Evolutionary conservation across 2,329 filamentous ascomycete species (phyloP), one percentile per base, ranked within the genome.

Genomic region (Karstenula rhodostoma): DNA sequence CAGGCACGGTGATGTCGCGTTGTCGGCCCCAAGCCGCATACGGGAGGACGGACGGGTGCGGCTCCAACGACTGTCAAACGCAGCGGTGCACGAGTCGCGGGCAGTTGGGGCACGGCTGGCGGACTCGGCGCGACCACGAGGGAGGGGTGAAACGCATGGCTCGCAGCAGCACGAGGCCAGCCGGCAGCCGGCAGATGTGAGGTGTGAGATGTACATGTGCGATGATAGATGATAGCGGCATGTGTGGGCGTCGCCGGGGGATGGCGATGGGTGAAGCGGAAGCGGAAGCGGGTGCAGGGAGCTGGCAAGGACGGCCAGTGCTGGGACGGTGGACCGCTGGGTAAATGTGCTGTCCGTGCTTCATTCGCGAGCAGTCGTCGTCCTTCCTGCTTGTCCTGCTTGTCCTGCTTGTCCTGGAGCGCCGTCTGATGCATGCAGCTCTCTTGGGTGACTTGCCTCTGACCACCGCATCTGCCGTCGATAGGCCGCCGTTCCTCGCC

Each of bases 301-400:
- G 22, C 29, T 5, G 29, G 29, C 29, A 32, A 50, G 47, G n/a
- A 37, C 15, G 25, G 47, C 19, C n/a, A 13, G 3, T 32, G 42
- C 42, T 10, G 19, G 42, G 37, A 40, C 37, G 13, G 43, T n/a
- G n/a, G n/a, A n/a, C 19, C 19, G 51, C 49, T 55, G 52, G 52
- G 52, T 55, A 55, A 55, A 55, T 55, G 52, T 55, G 52, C 42
- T 55, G 52, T 55, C 52, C 42, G 52, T 55, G 52, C 52, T 17
- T 46, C 52, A 55, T 55, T 55, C 42, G 52, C 40, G 42, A 55
- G 42, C 35, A 19, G 15, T 43, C 47, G 10, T 25, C 46, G 13
- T 42, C 33, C 33, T 52, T 42, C 49, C 49, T 53, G 50, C 47
- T 50, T 12, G 32, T 33, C 44, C 47, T 29, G 27, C 27, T 29